phyloP scores from a whole-genome alignment of 306 rosid species.

The Ammopiptanthus mongolicus region DNA sequence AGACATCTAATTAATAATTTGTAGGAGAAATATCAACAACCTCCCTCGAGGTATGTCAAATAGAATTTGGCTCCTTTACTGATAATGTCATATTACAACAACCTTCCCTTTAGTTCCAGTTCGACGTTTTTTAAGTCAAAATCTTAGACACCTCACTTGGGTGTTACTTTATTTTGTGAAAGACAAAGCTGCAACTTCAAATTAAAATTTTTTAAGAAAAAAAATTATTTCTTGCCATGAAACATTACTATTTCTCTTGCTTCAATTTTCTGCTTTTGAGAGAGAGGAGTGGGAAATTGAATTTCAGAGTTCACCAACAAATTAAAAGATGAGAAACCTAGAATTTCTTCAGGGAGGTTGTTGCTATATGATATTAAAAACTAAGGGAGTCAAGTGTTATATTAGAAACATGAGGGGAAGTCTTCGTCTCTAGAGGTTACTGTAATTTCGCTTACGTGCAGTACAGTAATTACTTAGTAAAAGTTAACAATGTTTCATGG shows the following conservation, averaged over 20 bases:
- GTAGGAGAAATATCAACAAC: conserved; percentile 20
- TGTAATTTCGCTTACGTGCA: neutral
- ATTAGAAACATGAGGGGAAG: neutral
- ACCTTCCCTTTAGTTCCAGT: conserved; percentile 17
- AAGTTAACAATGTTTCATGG: neutral
- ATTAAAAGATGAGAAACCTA: neutral
- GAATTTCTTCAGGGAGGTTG: conserved; percentile 23
- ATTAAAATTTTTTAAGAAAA: neutral
- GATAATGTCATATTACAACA: conserved; percentile 19
- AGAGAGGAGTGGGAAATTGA: neutral
- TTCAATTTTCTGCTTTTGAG: conserved; percentile 9
- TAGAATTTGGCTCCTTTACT: conserved; percentile 24
- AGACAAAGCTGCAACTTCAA: neutral
- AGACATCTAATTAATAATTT: conserved; percentile 19
- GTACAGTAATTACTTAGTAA: neutral
- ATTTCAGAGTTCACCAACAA: neutral
- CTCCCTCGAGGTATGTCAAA: conserved; percentile 27
- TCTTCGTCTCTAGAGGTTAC: neutral
- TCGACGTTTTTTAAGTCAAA: neutral
- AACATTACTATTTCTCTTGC: neutral
- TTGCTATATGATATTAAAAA: conserved; percentile 29
- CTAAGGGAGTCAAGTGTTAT: conserved; percentile 18
- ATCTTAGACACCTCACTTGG: neutral
- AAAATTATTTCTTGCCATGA: neutral
- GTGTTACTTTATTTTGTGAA: neutral